Evolutionary conservation across 192 early-diverging fungal species (phyloP).

Genomic region (Podila minutissima): DNA sequence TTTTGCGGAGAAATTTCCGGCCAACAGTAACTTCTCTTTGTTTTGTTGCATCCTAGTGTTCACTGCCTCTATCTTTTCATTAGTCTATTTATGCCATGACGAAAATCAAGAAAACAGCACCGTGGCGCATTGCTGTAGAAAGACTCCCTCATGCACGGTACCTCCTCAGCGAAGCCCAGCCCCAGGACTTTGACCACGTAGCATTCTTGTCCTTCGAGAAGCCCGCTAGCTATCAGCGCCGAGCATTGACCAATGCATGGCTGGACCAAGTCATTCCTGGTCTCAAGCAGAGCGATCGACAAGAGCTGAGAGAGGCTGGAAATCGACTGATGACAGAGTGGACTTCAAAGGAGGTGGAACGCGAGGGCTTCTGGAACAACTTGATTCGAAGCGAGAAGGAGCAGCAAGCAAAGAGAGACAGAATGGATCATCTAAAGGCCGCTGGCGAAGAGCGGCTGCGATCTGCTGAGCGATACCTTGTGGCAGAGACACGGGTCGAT

Average conservation of each 20-base stretch:
- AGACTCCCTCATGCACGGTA: neutral
- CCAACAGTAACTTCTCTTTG: too few species aligned
- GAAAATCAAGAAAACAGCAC: neutral
- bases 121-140: neutral
- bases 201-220: conserved; percentile 4
- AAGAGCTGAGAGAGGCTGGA: conserved; percentile 6
- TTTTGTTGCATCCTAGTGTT: too few species aligned
- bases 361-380: conserved; percentile 7
- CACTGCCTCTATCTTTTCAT: too few species aligned
- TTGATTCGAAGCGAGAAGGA: neutral
- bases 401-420: neutral
- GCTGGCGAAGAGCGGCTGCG: conserved; percentile 5
- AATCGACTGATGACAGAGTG: conserved; percentile 3
- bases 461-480: conserved; percentile 7
- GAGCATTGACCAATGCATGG: conserved; percentile 1
- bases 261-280: conserved; percentile 1
- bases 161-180: conserved; percentile 1
- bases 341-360: neutral
- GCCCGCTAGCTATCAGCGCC: neutral
- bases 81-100: neutral
- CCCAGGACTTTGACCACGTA: conserved; percentile 2
- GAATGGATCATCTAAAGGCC: conserved; percentile 2
- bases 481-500: conserved; percentile 3
- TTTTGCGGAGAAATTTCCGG: too few species aligned
- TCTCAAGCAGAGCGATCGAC: conserved; percentile 6